Base-by-base conservation (phyloP, 179 eudicot species). In the Dionaea muscipula region DNA sequence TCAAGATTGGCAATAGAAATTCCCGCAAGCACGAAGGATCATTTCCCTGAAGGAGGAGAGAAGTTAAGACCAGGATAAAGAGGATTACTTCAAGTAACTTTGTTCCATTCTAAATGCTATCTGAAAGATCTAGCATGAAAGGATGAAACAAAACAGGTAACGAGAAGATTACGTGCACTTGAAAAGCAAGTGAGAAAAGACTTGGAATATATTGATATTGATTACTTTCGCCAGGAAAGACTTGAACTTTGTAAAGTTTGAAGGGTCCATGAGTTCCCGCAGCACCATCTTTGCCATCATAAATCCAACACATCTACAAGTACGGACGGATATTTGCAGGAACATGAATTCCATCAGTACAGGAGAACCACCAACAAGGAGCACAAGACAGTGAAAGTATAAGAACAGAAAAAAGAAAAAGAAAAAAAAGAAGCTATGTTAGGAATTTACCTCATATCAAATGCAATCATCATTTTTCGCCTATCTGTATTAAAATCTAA, bases 391-490 rank as follows among this genome's bases (percentile, higher is more conserved):
- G n/a, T n/a, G n/a, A n/a, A 31, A 31, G 35, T 31, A 31, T 31
- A 31, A 6, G 35, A 31, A 31, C 10, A 31, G 35, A 31, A 11
- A 31, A 6, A 6, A 31, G 19, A 10, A 49, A 49, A 11, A 11
- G 24, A 14, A 44, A 20, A 21, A 20, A 46, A n/a, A 4, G 26
- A 7, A 20, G 11, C 8, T 46, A 10, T 46, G 14, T 47, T 20
- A 24, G 5, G 25, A 6, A 15, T 27, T 47, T 70, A 93, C 99
- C 99, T 85, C 89, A 93, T 85, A 63, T 93, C 99, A 76, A 93
- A 93, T 67, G 95, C 99, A 75, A 93, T 93, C 99, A 93, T 93
- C 96, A 88, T 81, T 66, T 79, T 79, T 41, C 96, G 80, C 63
- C 96, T 81, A 41, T 69, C 83, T 37, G 46, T 60, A 44, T 72